Conservation (phyloP, 2,329 filamentous ascomycete species). For the Pseudocercospora musae region DNA sequence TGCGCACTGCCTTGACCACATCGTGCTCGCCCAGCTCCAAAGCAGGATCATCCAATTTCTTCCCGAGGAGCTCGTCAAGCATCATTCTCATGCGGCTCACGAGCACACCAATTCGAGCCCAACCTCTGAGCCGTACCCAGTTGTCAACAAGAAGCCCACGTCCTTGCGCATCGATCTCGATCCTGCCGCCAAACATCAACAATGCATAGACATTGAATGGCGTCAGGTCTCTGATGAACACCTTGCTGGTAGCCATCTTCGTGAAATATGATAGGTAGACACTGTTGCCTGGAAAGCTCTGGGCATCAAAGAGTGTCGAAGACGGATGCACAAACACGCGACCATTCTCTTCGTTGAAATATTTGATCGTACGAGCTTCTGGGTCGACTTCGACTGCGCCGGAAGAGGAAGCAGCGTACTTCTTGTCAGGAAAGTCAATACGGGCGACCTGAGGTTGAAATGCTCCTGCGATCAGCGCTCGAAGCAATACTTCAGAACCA, state of each 20-base stretch:
- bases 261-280: conserved; percentile 85
- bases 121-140: conserved; percentile 82
- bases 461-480: conserved; percentile 49
- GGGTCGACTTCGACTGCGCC: conserved; percentile 92
- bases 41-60: conserved; percentile 73
- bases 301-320: conserved; percentile 79
- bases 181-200: conserved; percentile 80
- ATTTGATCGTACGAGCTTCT: conserved; percentile 87
- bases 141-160: conserved; percentile 86
- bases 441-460: conserved; percentile 78
- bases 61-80: conserved; percentile 79
- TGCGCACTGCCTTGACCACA: conserved; percentile 73
- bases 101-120: conserved; percentile 91
- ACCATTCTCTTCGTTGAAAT: conserved; percentile 77
- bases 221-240: conserved; percentile 87
- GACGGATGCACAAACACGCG: conserved; percentile 91
- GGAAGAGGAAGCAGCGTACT: conserved; percentile 81
- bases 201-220: conserved; percentile 89
- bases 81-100: conserved; percentile 78
- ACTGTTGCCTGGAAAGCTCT: conserved; percentile 70
- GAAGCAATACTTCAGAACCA: conserved; percentile 45
- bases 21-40: conserved; percentile 47
- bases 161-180: conserved; percentile 82
- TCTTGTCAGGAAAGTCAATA: conserved; percentile 93
- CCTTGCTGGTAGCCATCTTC: conserved; percentile 87